A percentile compares a stretch with the other conserved stretches of the same genome.
phyloP scores from a whole-genome alignment of 495 filamentous ascomycete species.

The Podospora anserina region DNA sequence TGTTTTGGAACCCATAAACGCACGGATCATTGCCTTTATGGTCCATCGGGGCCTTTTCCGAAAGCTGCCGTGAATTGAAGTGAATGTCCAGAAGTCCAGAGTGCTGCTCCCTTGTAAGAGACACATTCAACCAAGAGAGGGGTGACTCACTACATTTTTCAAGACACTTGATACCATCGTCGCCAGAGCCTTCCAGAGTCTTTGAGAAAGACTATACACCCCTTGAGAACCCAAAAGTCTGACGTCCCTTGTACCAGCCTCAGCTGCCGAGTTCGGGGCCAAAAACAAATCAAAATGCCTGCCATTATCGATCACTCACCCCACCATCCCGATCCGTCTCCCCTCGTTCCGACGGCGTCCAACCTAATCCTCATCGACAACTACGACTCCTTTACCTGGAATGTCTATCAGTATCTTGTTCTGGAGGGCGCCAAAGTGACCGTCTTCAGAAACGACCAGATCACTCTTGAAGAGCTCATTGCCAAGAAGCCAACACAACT shows the following conservation, averaged over 20 bases:
- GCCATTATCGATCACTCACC: constrained; percentile 79
- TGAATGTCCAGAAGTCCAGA: background rate
- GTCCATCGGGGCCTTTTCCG: background rate
- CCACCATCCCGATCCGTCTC: constrained; percentile 67
- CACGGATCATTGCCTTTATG: background rate
- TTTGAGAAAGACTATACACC: background rate
- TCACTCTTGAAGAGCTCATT: constrained; percentile 79
- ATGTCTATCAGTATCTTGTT: constrained; percentile 95
- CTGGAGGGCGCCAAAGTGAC: constrained; percentile 88
- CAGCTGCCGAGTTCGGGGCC: background rate
- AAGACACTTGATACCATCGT: background rate
- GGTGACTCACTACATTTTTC: background rate
- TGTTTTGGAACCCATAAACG: background rate
- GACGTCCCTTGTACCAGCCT: background rate
- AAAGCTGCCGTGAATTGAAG: background rate
- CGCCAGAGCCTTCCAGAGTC: background rate
- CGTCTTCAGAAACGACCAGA: constrained; percentile 88
- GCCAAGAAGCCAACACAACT: constrained; percentile 83
- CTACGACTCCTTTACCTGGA: constrained; percentile 99
- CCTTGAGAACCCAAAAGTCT: background rate
- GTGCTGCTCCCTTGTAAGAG: background rate
- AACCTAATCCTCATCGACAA: constrained; percentile 98
- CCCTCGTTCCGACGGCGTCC: constrained; percentile 67
- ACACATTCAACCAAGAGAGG: background rate
- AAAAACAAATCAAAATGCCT: constrained; percentile 37